phyloP scores from a whole-genome alignment of 1,284 basidiomycete species.

The Inonotus hispidus region DNA sequence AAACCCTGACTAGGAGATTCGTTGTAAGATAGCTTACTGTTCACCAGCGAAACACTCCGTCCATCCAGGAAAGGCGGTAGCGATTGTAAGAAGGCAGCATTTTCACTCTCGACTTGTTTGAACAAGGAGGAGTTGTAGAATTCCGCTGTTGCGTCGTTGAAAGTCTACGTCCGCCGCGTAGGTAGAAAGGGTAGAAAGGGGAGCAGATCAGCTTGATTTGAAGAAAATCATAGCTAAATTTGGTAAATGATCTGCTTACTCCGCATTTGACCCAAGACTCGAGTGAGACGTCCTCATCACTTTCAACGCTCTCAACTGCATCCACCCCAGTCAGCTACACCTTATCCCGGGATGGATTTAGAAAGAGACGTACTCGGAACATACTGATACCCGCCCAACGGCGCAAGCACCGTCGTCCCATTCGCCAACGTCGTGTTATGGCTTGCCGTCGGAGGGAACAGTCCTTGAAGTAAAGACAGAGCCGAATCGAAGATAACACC shows the following conservation, averaged over 20 bases:
- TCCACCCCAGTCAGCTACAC: neutral
- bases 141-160: conserved; percentile 16
- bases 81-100: conserved; percentile 37
- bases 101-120: conserved; percentile 28
- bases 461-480: conserved; percentile 37
- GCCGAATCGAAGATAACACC: conserved; percentile 46
- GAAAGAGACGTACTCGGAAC: conserved; percentile 23
- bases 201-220: neutral
- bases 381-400: conserved; percentile 37
- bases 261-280: conserved; percentile 39
- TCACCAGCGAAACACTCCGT: conserved; percentile 35
- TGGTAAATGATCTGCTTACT: conserved; percentile 20
- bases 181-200: neutral
- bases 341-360: no score
- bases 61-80: conserved; percentile 36
- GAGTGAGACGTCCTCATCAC: conserved; percentile 35
- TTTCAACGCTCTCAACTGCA: conserved; percentile 34
- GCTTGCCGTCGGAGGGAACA: conserved; percentile 30
- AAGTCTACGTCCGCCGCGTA: no score
- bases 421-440: conserved; percentile 36
- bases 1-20: neutral
- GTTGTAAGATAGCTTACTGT: conserved; percentile 32
- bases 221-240: neutral
- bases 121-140: conserved; percentile 32
- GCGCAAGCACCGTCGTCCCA: conserved; percentile 34